These are phyloP conservation scores for Metschnikowia continentalis DNA, from an alignment of 805 yeast genomes.

Conservation along the genomic window DNA sequence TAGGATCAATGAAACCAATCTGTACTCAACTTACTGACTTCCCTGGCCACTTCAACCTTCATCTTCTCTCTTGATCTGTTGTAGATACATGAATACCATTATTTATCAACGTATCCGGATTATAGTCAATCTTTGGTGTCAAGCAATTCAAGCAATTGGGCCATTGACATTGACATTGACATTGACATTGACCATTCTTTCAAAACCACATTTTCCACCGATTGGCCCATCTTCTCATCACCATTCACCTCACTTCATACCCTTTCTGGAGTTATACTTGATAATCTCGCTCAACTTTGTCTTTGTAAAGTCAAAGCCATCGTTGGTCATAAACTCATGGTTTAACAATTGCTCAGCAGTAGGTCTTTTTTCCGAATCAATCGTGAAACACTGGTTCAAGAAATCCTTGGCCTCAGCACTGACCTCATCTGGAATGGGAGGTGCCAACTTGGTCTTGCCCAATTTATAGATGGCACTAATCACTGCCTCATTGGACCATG, in stretches of 20 bases:
- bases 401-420: constrained; percentile 65
- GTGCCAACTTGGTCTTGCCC: constrained; percentile 84
- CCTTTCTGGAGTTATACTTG: constrained; percentile 17
- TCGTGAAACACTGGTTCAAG: constrained; percentile 66
- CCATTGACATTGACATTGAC: too few species aligned
- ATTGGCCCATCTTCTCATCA: too few species aligned
- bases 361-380: constrained; percentile 81
- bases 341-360: constrained; percentile 66
- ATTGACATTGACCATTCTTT: too few species aligned
- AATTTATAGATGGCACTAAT: constrained; percentile 89
- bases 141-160: too few species aligned
- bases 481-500: constrained; percentile 95
- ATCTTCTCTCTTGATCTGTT: too few species aligned
- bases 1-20: too few species aligned
- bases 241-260: background rate
- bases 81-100: too few species aligned
- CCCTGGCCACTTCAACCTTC: too few species aligned
- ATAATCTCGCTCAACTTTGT: constrained; percentile 58
- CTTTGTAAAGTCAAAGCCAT: constrained; percentile 45
- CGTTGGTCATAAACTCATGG: constrained; percentile 48
- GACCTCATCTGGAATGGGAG: constrained; percentile 94
- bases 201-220: too few species aligned
- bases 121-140: too few species aligned
- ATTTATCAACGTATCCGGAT: too few species aligned
- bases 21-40: too few species aligned